Base-by-base conservation (phyloP, 768 basidiomycete genomes). In the Agaricus bisporus region DNA sequence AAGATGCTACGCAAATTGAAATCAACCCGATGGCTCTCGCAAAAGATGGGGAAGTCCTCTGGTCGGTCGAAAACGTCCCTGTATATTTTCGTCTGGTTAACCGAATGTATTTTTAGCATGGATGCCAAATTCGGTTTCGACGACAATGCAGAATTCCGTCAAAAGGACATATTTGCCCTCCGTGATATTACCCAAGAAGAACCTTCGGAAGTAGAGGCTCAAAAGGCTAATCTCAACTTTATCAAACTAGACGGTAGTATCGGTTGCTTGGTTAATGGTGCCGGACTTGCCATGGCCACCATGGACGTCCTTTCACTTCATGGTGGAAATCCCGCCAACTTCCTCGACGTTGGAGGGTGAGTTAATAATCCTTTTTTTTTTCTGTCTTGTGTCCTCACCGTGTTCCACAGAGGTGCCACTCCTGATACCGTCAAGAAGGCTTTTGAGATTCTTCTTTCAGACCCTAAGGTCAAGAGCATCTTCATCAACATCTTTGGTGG, bases 51-150 rank as follows among this genome's bases (percentile, higher is more conserved):
- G 79, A 79, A 56, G 95, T 99, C 48, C 84, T 98, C 47, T 98
- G 95, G 93, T 92, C 61, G 59, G 81, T 71, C n/a, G 3, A 51
- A 22, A 14, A 18, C 46, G 9, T 48, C 12, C 28, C 11, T 20
- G 17, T 18, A 9, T 22, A 12, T 48, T 48, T 35, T 17, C 50
- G 11, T 53, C 29, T n/a, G 28, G 56, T 50, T 5, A 43, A 12
- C 18, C 42, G 26, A 49, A 14, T 22, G 41, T 48, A 38, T 17
- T 43, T 57, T 11, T 59, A 95, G 95, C 76, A 98, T 99, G 97
- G 97, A 99, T 69, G 97, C 97, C 68, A 99, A 99, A 71, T 92
- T 98, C 57, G 93, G 94, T n/a, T 99, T 99, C 63, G 97, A 99
- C 63, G 97, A 99, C 68, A 98, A 99, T 65, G 97, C 97, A 36